These are phyloP conservation scores for Boletus hoseneyae DNA, from an alignment of 1,284 basidiomycete genomes.

Conservation along the genomic window DNA sequence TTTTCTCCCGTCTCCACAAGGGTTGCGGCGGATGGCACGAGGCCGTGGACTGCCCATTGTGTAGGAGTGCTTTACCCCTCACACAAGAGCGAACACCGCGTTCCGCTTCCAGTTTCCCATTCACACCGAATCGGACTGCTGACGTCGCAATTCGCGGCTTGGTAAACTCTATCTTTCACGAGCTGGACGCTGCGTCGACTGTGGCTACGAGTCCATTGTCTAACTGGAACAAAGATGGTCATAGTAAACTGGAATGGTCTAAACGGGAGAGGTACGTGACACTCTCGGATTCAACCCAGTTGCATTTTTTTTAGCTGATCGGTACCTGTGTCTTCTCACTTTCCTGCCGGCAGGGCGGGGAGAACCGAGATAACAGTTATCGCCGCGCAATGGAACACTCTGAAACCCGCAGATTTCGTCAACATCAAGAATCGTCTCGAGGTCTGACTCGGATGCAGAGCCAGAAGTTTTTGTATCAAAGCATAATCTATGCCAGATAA, in stretches of 20 bases:
- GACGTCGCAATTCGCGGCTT: conserved; percentile 47
- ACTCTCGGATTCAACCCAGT: neutral
- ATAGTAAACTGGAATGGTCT: conserved; percentile 47
- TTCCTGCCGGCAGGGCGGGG: conserved; percentile 39
- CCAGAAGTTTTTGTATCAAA: conserved; percentile 2
- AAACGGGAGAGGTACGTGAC: conserved; percentile 46
- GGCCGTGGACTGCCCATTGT: conserved; percentile 61
- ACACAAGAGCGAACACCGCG: conserved; percentile 51
- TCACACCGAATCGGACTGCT: conserved; percentile 57
- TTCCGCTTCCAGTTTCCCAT: conserved; percentile 50
- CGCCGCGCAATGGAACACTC: conserved; percentile 41
- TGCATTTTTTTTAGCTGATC: conserved; percentile 9
- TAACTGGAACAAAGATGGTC: conserved; percentile 48
- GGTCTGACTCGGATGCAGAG: conserved; percentile 36
- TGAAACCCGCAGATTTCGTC: conserved; percentile 48
- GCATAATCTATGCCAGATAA: conserved; percentile 25
- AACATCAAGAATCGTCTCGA: conserved; percentile 48
- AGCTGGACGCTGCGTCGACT: conserved; percentile 5
- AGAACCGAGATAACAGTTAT: conserved; percentile 49
- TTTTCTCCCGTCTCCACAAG: conserved; percentile 59
- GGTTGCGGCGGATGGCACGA: conserved; percentile 65
- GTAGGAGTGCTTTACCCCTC: conserved; percentile 49
- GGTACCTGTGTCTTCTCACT: conserved; percentile 1
- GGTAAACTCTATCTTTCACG: conserved; percentile 40
- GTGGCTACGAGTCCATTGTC: conserved; percentile 25